Evolutionary conservation across 2,329 filamentous ascomycete genomes (phyloP).

Genomic region (Dothideomycetes sp.): DNA sequence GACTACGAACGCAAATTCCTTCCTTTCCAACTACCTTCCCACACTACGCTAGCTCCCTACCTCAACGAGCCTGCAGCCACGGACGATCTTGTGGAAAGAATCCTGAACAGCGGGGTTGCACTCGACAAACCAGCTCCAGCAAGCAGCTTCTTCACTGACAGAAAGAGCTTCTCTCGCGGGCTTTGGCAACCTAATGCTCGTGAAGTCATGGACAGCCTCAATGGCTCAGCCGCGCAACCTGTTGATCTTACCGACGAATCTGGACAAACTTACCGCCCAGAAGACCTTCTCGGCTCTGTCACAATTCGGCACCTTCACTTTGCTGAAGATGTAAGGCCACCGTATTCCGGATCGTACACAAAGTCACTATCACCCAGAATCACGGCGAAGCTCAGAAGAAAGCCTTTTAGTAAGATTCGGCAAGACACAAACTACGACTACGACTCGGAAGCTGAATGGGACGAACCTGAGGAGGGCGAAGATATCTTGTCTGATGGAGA

Average conservation of each 20-base stretch:
- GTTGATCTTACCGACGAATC: slow-evolving; percentile 32
- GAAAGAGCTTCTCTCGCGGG: slow-evolving; percentile 5
- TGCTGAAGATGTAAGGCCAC: slow-evolving; percentile 50
- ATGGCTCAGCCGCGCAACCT: slow-evolving; percentile 27
- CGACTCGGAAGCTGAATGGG: slow-evolving; percentile 78
- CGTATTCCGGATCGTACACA: slow-evolving; percentile 65
- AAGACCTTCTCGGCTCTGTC: slow-evolving; percentile 40
- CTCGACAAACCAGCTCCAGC: background rate
- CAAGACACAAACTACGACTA: slow-evolving; percentile 66
- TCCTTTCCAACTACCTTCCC: slow-evolving; percentile 66
- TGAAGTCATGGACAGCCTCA: slow-evolving; percentile 32
- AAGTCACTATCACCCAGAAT: slow-evolving; percentile 39
- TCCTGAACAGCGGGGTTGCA: background rate
- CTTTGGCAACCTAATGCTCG: slow-evolving; percentile 14
- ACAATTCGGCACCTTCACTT: slow-evolving; percentile 55
- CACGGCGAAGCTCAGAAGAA: slow-evolving; percentile 39
- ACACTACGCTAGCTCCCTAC: slow-evolving; percentile 57
- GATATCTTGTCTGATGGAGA: slow-evolving; percentile 55
- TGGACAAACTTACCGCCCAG: slow-evolving; percentile 19
- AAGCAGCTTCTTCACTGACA: slow-evolving; percentile 1
- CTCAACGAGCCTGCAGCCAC: no score
- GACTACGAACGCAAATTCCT: slow-evolving; percentile 57
- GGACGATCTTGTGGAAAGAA: slow-evolving; percentile 3
- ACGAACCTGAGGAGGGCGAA: slow-evolving; percentile 62
- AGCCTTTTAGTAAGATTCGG: slow-evolving; percentile 44